Percentiles rank a stretch among this genome's conserved stretches.
Evolutionary conservation across 495 filamentous ascomycete species (phyloP).

Genomic region (Aspergillus egyptiacus): DNA sequence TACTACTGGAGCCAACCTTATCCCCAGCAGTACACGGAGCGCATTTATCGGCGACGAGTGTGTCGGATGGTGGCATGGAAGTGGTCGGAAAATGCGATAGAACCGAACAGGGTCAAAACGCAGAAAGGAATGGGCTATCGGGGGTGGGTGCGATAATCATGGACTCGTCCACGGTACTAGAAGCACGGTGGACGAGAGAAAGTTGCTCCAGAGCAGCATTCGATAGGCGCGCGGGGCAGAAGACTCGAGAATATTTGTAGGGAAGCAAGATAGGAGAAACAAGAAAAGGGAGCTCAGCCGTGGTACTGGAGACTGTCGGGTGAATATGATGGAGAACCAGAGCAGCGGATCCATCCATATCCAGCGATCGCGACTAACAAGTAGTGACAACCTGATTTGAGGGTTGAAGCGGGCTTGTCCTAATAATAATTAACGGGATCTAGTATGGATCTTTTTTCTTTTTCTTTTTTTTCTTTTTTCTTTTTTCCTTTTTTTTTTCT

Average conservation of each 20-base stretch:
- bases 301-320: not conserved
- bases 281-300: constrained; percentile 4
- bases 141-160: constrained; percentile 15
- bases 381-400: constrained; percentile 18
- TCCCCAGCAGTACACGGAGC: constrained; percentile 10
- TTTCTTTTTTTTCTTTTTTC: too few species aligned
- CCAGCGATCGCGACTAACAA: constrained; percentile 2
- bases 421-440: constrained; percentile 9
- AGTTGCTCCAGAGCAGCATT: constrained; percentile 32
- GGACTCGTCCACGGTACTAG: constrained; percentile 35
- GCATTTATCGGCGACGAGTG: constrained; percentile 1
- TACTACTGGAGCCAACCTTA: constrained; percentile 12
- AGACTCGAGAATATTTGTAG: constrained; percentile 10
- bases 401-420: constrained; percentile 1
- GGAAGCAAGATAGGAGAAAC: not conserved
- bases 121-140: not conserved
- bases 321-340: constrained; percentile 2
- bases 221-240: constrained; percentile 19
- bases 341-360: not conserved
- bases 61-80: not conserved
- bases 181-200: constrained; percentile 35
- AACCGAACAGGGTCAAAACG: not conserved
- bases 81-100: not conserved
- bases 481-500: too few species aligned
- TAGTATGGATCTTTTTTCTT: not conserved